Evolutionary conservation across 2,329 filamentous ascomycete genomes (phyloP).

Genomic region (Diaporthe capsici): DNA sequence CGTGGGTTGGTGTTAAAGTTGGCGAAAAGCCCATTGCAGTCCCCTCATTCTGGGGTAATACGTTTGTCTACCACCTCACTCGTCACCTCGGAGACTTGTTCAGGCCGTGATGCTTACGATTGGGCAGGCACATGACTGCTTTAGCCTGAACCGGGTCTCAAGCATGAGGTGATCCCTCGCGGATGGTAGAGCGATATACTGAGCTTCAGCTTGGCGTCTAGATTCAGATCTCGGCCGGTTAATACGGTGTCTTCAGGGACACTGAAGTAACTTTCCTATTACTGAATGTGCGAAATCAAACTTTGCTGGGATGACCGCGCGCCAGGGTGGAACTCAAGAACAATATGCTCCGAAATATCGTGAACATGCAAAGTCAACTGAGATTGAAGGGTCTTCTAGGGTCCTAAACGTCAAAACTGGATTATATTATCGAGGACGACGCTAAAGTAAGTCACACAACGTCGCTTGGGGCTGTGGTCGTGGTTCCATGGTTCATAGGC

Average conservation of each 20-base stretch:
- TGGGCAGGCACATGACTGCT: neutral
- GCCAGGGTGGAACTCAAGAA: neutral
- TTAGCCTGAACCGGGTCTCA: neutral
- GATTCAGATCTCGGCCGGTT: constrained; percentile 6
- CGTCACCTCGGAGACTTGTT: neutral
- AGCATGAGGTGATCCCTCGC: neutral
- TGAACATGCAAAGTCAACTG: neutral
- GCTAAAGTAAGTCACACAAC: neutral
- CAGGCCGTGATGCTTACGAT: neutral
- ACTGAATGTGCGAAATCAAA: neutral
- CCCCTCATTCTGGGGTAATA: neutral
- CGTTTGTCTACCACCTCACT: neutral
- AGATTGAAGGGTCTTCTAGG: constrained; percentile 3
- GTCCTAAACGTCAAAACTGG: neutral
- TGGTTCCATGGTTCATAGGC: neutral
- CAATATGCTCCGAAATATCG: neutral
- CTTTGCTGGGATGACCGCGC: neutral
- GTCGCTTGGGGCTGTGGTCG: neutral
- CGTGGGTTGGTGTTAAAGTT: neutral
- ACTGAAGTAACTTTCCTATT: neutral
- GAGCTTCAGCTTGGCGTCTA: constrained; percentile 2
- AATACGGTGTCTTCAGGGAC: neutral
- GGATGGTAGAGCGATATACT: neutral
- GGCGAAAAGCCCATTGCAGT: neutral
- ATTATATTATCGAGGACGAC: neutral